phyloP scores from a whole-genome alignment of 2,329 filamentous ascomycete genomes.

The Xylaria sp. region DNA sequence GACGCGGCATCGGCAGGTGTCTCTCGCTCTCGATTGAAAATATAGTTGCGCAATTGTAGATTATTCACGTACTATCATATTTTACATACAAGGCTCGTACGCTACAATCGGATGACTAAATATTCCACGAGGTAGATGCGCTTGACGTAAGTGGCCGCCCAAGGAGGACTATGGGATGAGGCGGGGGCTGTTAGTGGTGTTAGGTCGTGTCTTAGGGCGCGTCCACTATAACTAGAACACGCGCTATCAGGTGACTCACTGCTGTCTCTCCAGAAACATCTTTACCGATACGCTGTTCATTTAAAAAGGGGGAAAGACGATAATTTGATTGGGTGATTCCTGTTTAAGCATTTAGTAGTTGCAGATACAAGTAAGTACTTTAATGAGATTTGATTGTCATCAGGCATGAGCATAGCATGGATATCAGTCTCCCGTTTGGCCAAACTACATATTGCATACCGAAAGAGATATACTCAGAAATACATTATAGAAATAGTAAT shows the following conservation, averaged over 20 bases:
- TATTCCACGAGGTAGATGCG: neutral
- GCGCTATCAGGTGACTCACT: conserved; percentile 44
- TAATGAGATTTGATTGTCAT: neutral
- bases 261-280: neutral
- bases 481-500: neutral
- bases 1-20: conserved; percentile 42
- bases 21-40: conserved; percentile 1
- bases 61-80: neutral
- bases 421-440: neutral
- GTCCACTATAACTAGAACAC: conserved; percentile 38
- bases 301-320: neutral
- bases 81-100: neutral
- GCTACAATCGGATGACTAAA: neutral
- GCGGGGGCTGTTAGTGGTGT: conserved; percentile 16
- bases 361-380: neutral
- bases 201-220: conserved; percentile 22
- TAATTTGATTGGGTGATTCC: neutral
- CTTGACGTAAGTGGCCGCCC: conserved; percentile 3
- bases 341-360: neutral
- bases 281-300: no score
- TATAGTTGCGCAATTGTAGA: conserved; percentile 7
- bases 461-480: neutral
- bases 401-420: neutral
- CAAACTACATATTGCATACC: neutral
- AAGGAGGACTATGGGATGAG: conserved; percentile 1